Percentiles rank a stretch among this genome's conserved stretches.
Evolutionary conservation across 108 stramenopile genomes (phyloP).

Genomic region (Nitzschia sp.): DNA sequence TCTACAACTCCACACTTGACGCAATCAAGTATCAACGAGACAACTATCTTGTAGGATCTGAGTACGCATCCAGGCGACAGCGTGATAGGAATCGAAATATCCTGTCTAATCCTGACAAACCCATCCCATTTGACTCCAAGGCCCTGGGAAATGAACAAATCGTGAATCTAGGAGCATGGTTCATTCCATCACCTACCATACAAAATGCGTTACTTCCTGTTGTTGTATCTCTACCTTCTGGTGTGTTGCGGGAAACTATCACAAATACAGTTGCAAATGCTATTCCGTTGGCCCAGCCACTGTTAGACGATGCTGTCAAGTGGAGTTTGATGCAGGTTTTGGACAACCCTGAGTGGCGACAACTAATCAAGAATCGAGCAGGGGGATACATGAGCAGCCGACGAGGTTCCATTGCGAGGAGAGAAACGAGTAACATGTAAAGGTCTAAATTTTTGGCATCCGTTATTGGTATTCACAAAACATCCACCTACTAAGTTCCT

Average conservation of each 20-base stretch:
- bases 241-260: constrained; percentile 20
- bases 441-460: no score
- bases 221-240: constrained; percentile 35
- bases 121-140: constrained; percentile 37
- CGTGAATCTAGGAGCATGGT: constrained; percentile 27
- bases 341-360: constrained; percentile 26
- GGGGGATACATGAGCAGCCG: constrained; percentile 14
- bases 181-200: constrained; percentile 36
- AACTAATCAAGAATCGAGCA: constrained; percentile 38
- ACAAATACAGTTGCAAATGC: constrained; percentile 21
- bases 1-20: constrained; percentile 27
- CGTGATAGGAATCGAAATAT: constrained; percentile 9
- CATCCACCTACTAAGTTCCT: no score
- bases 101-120: background rate
- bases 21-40: constrained; percentile 41
- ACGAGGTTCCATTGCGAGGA: background rate
- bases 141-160: constrained; percentile 39
- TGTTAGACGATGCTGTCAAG: constrained; percentile 36
- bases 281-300: constrained; percentile 39
- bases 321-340: constrained; percentile 24
- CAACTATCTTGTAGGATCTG: constrained; percentile 39
- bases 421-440: background rate
- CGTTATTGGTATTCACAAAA: no score
- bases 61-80: constrained; percentile 34
- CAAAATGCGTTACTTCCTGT: constrained; percentile 37